Evolutionary conservation across 129 eudicot genomes (phyloP).

Genomic region (Flaveria sonorensis): DNA sequence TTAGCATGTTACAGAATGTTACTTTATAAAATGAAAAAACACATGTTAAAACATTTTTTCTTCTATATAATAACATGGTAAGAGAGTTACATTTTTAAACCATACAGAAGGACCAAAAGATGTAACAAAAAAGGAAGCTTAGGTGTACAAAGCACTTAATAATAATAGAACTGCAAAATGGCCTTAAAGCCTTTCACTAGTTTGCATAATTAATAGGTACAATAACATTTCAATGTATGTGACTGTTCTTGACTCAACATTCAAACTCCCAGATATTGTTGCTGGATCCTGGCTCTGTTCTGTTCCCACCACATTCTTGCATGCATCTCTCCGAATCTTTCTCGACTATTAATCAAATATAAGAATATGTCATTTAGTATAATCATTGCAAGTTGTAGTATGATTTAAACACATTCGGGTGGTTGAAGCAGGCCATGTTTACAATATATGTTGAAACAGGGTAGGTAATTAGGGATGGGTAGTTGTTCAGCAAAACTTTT

Average conservation of each 20-base stretch:
- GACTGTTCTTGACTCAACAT: background rate
- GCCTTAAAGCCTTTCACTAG: background rate
- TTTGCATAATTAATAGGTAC: background rate
- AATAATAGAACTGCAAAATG: slow-evolving; percentile 6
- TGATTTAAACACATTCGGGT: background rate
- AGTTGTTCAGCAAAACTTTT: too few relatives aligned
- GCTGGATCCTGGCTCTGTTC: slow-evolving; percentile 83
- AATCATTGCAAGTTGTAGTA: background rate
- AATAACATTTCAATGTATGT: slow-evolving; percentile 3
- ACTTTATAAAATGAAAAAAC: background rate
- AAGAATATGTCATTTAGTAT: background rate
- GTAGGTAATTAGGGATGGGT: too few relatives aligned
- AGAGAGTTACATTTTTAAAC: background rate
- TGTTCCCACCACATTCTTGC: slow-evolving; percentile 98
- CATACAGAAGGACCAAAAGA: slow-evolving; percentile 7
- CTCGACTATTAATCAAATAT: slow-evolving; percentile 60
- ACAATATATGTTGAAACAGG: too few relatives aligned
- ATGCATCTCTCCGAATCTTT: slow-evolving; percentile 82
- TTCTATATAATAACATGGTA: background rate
- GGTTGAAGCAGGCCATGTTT: too few relatives aligned
- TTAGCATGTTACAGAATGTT: background rate
- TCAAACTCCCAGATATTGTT: slow-evolving; percentile 72
- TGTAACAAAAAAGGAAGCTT: background rate
- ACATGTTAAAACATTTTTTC: background rate
- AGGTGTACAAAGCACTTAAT: background rate